Base-by-base conservation (phyloP, 768 basidiomycete genomes). In the Hysterangium stoloniferum region DNA sequence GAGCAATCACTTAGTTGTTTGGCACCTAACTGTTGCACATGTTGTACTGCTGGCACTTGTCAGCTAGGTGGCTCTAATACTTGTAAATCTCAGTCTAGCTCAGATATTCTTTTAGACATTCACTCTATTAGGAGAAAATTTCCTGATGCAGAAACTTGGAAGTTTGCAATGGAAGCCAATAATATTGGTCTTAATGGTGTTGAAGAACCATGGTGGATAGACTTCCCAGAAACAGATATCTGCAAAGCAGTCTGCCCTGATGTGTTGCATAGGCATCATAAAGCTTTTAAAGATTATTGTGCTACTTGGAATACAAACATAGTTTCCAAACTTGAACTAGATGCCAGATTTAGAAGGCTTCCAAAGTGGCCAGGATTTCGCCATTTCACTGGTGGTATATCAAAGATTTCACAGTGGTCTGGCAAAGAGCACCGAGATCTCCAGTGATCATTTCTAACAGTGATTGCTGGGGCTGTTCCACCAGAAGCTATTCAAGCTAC, bases 321-420 rank as follows among this genome's bases (percentile, higher is more conserved):
- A 1, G 51, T 57, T 12, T 60, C 59, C 0, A 41, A 47, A 1
- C 55, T 58, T 4, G 71, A 71, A 43, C 54, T 76, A 31, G 74
- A 77, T 57, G 56, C 56, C 1, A 62, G 66, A 0, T 68, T 66
- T 52, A 58, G 58, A 6, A 43, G 56, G 3, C 57, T 73, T 41
- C 63, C 66, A 2, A 58, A 56, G 2, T 61, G 60, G 48, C 61
- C 60, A 22, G 61, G 62, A 1, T 56, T 74, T 1, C 66, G 68
- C 0, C 67, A 71, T 35, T 75, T 76, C 62, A 64, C 62, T 29
- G 68, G 66, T 4, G 72, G 73, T 0, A 71, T 77, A 17, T 69
- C 66, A 1, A 28, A 53, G 0, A 56, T 70, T 1, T 61, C 67
- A 9, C 71, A 75, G 48, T 71, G 68, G 68, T 72, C 72, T 0